Conservation (phyloP, 148 eudicot species). For the Rhododendron mucronatum region DNA sequence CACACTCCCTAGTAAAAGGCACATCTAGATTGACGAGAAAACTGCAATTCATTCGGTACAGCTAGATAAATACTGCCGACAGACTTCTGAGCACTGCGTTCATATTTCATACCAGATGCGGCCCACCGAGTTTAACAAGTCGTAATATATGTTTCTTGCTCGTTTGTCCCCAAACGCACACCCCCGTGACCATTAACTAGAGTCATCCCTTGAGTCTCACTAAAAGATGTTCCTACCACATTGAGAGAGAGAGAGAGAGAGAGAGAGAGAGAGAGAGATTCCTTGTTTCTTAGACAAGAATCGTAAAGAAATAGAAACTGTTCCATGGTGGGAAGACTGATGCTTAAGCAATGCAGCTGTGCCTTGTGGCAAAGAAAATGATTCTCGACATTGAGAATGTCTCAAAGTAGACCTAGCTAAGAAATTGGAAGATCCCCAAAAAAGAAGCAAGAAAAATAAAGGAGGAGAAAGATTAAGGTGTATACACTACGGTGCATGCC, state of each 20-base stretch:
- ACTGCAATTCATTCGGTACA: not conserved
- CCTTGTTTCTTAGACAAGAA: not conserved
- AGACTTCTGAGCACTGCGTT: not conserved
- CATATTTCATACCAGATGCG: not conserved
- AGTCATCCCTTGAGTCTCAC: not conserved
- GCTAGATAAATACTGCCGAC: not conserved
- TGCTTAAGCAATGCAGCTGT: not conserved
- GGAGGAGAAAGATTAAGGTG: not conserved
- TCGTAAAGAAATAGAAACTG: not conserved
- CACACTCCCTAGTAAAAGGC: not conserved
- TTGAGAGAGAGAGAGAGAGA: not conserved
- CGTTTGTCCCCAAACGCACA: not conserved
- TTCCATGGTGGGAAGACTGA: not conserved
- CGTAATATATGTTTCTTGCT: not conserved
- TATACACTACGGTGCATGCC: no score
- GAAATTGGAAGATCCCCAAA: not conserved
- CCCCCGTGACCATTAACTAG: not conserved
- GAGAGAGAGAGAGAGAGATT: not conserved
- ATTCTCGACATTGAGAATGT: not conserved
- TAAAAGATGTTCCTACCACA: not conserved
- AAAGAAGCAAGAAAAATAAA: not conserved
- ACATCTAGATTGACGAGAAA: not conserved
- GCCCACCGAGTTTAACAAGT: not conserved
- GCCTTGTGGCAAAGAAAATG: not conserved
- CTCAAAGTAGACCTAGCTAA: not conserved